Evolutionary conservation across 73 alveolate species (phyloP).

Genomic region (Stentor roeselii): DNA sequence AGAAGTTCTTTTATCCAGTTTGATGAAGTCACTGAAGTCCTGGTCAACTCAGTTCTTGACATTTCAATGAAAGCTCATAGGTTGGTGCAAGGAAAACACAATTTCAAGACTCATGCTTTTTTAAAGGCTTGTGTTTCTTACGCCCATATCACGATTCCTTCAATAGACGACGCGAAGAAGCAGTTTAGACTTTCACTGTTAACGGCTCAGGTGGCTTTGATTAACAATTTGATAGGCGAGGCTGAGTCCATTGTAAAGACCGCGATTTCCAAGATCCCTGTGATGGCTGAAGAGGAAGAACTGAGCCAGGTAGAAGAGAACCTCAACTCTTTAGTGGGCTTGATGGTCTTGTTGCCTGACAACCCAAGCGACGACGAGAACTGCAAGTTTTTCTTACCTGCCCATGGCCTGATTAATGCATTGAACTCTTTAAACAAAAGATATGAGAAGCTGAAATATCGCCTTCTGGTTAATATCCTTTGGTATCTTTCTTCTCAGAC

Average conservation of each 20-base stretch:
- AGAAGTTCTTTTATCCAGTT: constrained; percentile 80
- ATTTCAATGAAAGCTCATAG: constrained; percentile 75
- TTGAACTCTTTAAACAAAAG: constrained; percentile 54
- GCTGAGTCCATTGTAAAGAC: constrained; percentile 77
- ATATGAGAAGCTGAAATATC: constrained; percentile 46
- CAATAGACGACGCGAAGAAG: constrained; percentile 58
- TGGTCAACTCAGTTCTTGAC: constrained; percentile 58
- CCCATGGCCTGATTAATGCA: constrained; percentile 66
- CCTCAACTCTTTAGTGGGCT: constrained; percentile 63
- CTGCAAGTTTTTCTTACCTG: constrained; percentile 64
- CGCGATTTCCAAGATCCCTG: constrained; percentile 27
- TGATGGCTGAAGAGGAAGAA: constrained; percentile 44
- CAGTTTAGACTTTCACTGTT: constrained; percentile 70
- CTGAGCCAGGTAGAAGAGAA: constrained; percentile 49
- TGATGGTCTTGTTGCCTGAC: constrained; percentile 76
- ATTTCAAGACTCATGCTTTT: constrained; percentile 77
- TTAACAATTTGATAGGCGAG: constrained; percentile 81
- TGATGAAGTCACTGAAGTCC: constrained; percentile 76
- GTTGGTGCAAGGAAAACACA: constrained; percentile 77
- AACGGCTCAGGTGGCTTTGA: constrained; percentile 75
- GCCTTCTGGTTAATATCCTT: constrained; percentile 46
- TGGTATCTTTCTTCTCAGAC: constrained; percentile 65
- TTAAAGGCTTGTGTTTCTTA: constrained; percentile 89
- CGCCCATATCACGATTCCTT: constrained; percentile 84
- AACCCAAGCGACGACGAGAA: constrained; percentile 74